phyloP scores from a whole-genome alignment of 108 stramenopile genomes.

The Skeletonema potamos region DNA sequence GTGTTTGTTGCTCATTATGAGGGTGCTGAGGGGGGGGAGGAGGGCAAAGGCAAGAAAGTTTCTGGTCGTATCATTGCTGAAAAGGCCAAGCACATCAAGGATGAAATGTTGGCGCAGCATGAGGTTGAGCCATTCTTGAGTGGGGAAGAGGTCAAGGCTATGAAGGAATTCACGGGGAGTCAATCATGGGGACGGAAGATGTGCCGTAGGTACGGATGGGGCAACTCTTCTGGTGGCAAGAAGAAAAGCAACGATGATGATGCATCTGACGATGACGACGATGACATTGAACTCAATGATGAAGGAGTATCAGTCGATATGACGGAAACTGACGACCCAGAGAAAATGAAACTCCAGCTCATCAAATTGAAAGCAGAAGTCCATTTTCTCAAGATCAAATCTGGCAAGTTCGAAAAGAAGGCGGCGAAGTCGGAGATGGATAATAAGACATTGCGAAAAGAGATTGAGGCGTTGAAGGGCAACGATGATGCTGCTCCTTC shows the following conservation, averaged over 20 bases:
- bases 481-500: neutral
- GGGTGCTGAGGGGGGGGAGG: neutral
- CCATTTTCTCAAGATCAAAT: slow-evolving; percentile 11
- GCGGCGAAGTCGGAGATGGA: slow-evolving; percentile 2
- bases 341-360: neutral
- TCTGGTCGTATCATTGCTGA: slow-evolving; percentile 22
- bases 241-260: neutral
- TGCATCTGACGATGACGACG: neutral
- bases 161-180: slow-evolving; percentile 33
- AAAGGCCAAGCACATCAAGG: slow-evolving; percentile 28
- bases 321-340: neutral
- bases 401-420: neutral
- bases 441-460: slow-evolving; percentile 5
- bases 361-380: slow-evolving; percentile 20
- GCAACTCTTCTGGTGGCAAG: neutral
- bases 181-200: slow-evolving; percentile 35
- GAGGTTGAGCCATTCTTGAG: slow-evolving; percentile 19
- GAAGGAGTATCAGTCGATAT: neutral
- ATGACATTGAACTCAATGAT: neutral
- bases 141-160: slow-evolving; percentile 14
- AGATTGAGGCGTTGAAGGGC: neutral
- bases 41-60: neutral
- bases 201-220: slow-evolving; percentile 11
- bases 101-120: slow-evolving; percentile 35
- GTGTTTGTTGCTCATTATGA: neutral